These are phyloP conservation scores for Neoarthrinium moseri DNA, from an alignment of 2,329 filamentous ascomycete species.

Conservation along the genomic window DNA sequence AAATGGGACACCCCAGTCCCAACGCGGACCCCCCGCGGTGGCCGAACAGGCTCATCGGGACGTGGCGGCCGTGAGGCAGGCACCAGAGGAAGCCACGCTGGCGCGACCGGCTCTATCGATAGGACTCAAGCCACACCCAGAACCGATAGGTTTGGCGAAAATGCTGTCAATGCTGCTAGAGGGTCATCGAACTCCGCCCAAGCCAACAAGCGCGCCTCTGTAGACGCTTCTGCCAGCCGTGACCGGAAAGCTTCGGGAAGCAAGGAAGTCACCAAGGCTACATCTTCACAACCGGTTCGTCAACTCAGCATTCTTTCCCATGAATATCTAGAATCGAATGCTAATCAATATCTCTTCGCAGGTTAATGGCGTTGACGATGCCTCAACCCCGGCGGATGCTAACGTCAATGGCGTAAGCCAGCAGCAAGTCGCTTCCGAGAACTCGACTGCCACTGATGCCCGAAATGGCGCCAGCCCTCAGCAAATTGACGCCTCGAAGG, in stretches of 20 bases:
- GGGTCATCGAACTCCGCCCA: neutral
- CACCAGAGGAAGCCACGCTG: constrained; percentile 17
- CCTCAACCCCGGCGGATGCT: no score
- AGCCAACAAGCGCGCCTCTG: neutral
- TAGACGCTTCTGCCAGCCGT: neutral
- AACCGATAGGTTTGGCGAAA: neutral
- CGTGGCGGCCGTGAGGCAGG: constrained; percentile 26
- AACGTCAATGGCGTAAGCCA: no score
- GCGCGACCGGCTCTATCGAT: constrained; percentile 3
- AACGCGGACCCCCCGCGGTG: constrained; percentile 48
- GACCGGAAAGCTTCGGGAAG: constrained; percentile 2
- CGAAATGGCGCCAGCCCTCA: no score
- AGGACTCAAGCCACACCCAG: neutral
- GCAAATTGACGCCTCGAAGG: no score
- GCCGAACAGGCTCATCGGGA: constrained; percentile 26
- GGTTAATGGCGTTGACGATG: neutral
- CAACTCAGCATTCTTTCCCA: no score
- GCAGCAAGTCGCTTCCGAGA: no score
- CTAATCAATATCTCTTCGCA: neutral
- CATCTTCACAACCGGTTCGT: neutral
- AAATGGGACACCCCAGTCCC: constrained; percentile 83
- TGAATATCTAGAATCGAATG: no score
- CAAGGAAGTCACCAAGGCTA: neutral
- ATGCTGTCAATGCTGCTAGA: neutral
- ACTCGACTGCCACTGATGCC: no score